Evolutionary conservation across 2,329 filamentous ascomycete genomes (phyloP).

Genomic region (Venturia nashicola): DNA sequence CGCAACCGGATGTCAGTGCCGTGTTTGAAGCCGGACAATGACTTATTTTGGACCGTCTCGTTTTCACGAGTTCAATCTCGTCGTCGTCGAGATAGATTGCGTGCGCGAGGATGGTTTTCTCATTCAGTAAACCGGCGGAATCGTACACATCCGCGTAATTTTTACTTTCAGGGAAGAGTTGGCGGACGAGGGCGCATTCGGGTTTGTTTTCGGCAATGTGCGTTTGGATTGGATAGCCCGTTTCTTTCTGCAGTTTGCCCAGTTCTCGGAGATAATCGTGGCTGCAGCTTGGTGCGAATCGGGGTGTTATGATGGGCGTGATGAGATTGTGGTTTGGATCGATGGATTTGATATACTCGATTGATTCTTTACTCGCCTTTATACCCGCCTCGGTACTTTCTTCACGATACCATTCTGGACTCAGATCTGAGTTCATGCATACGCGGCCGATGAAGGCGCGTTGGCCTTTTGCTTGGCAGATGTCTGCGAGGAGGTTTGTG

Average conservation of each 20-base stretch:
- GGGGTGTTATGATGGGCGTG: slow-evolving; percentile 65
- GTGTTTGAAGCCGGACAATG: slow-evolving; percentile 87
- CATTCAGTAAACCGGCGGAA: slow-evolving; percentile 51
- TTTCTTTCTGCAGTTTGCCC: slow-evolving; percentile 50
- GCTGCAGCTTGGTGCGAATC: slow-evolving; percentile 47
- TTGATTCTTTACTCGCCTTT: slow-evolving; percentile 28
- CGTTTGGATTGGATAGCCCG: slow-evolving; percentile 64
- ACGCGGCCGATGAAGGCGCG: slow-evolving; percentile 82
- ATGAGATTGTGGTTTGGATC: slow-evolving; percentile 57
- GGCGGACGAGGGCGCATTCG: slow-evolving; percentile 59
- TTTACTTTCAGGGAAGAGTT: slow-evolving; percentile 51
- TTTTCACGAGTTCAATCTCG: slow-evolving; percentile 54
- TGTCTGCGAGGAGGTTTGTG: slow-evolving; percentile 81
- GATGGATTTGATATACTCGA: slow-evolving; percentile 48
- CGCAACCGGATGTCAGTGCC: slow-evolving; percentile 66
- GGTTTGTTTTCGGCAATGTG: slow-evolving; percentile 74
- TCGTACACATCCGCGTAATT: slow-evolving; percentile 77
- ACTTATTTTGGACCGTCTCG: slow-evolving; percentile 52
- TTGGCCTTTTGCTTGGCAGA: slow-evolving; percentile 71
- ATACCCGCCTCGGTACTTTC: slow-evolving; percentile 50
- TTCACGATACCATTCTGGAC: slow-evolving; percentile 72
- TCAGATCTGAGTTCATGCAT: slow-evolving; percentile 73
- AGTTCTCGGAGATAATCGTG: slow-evolving; percentile 46
- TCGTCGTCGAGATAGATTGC: slow-evolving; percentile 59
- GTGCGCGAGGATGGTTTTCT: slow-evolving; percentile 73